Base-by-base conservation (phyloP, 1,284 basidiomycete species). In the Gymnopus androsaceus region DNA sequence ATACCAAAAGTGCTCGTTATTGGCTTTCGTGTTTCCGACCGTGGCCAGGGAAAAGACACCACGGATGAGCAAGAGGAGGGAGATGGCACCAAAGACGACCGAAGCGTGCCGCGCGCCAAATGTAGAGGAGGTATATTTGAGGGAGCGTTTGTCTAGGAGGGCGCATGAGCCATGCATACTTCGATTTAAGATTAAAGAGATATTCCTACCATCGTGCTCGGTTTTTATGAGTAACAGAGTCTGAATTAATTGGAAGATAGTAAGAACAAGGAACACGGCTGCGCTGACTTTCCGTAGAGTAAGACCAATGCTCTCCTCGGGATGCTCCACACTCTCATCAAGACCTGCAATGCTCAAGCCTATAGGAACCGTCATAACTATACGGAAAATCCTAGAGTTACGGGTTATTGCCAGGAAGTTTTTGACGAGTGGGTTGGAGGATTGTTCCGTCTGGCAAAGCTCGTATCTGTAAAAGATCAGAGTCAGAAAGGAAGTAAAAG, bases 1-100 rank as follows among this genome's bases (percentile, higher is more conserved):
- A 55, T 79, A 81, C 75, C 76, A 81, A 41, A 72, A 67, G 27
- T 67, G 62, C 59, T 81, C 78, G 25, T 75, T 65, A 37, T 72
- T 68, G 58, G 73, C 70, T 54, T 62, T 68, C 48, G 71, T 49
- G 38, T 61, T 62, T n/a, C n/a, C n/a, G 17, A 72, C 50, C 1
- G 78, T 78, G 8, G 69, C 75, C 4, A 65, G 62, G 41, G 70
- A 67, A 68, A 77, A 81, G 1, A 67, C 61, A 57, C 79, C 74
- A 19, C 79, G 74, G 21, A 72, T 53, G 23, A 80, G 67, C 45
- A 80, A 66, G 14, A 80, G 62, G 2, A 72, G 11, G 6, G 75
- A 68, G 46, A 80, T 74, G 49, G 65, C 27, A 15, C 66, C 62
- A 36, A 81, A 69, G 37, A 80, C 63, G 40, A 66, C 55, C 15